Evolutionary conservation across 139 green algal species (phyloP).

Genomic region (Tetraselmis chui): DNA sequence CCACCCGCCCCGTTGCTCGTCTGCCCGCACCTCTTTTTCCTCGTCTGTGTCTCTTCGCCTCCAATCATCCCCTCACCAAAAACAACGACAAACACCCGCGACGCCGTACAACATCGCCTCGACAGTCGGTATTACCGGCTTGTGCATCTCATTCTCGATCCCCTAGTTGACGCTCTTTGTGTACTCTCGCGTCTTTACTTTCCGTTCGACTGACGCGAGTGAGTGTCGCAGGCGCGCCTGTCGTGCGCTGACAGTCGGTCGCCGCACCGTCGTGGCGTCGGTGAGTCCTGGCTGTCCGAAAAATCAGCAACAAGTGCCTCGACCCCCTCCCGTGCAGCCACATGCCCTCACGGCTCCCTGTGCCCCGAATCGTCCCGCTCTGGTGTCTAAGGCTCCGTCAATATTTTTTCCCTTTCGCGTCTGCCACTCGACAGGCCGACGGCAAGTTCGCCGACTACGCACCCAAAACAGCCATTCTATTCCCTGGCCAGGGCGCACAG

Average conservation of each 20-base stretch:
- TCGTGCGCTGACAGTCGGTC: not conserved
- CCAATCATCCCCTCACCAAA: no score
- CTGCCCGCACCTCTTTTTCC: not conserved
- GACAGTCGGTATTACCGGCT: no score
- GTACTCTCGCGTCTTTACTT: not conserved
- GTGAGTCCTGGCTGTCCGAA: not conserved
- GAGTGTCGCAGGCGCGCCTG: not conserved
- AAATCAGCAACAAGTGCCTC: no score
- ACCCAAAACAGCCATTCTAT: constrained; percentile 84
- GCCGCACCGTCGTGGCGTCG: not conserved
- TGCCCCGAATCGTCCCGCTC: not conserved
- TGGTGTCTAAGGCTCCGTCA: not conserved
- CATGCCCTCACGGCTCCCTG: not conserved
- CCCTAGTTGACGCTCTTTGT: not conserved
- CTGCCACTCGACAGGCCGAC: constrained; percentile 31
- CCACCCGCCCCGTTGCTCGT: not conserved
- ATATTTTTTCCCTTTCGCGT: not conserved
- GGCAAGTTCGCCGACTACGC: constrained; percentile 80
- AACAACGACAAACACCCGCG: no score
- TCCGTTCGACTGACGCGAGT: not conserved
- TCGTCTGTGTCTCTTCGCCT: not conserved
- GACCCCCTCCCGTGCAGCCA: not conserved
- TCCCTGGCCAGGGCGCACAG: constrained; percentile 89
- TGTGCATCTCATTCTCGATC: not conserved
- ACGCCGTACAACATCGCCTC: no score